Evolutionary conservation across 73 alveolate species (phyloP).

Genomic region (Stentor coeruleus): DNA sequence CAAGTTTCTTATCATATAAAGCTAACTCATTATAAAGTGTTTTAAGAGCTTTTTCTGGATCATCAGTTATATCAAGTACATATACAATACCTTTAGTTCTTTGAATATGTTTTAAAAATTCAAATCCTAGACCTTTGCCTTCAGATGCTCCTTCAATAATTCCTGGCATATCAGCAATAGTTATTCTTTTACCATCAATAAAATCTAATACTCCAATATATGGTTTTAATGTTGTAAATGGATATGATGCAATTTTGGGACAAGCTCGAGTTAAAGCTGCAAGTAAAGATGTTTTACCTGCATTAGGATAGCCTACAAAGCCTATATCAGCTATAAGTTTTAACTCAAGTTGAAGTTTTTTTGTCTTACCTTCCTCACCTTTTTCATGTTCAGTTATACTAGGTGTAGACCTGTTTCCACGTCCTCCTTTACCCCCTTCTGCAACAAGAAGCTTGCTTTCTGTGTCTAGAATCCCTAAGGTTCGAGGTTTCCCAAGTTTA

Average conservation of each 20-base stretch:
- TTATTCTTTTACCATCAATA: conserved; percentile 66
- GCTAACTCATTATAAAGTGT: conserved; percentile 46
- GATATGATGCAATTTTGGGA: conserved; percentile 96
- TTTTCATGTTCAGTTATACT: conserved; percentile 39
- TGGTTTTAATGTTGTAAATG: conserved; percentile 96
- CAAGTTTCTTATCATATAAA: conserved; percentile 33
- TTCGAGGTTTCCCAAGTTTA: conserved; percentile 31
- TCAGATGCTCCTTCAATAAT: conserved; percentile 86
- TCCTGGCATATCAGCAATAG: conserved; percentile 94
- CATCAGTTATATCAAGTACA: conserved; percentile 36
- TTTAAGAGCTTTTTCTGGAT: conserved; percentile 31
- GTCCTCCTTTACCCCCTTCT: conserved; percentile 77
- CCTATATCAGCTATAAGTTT: conserved; percentile 93
- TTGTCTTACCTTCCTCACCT: conserved; percentile 45
- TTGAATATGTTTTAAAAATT: conserved; percentile 88
- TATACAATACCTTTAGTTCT: conserved; percentile 65
- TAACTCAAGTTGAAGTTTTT: conserved; percentile 62
- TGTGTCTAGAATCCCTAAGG: conserved; percentile 53
- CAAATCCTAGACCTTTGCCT: conserved; percentile 90
- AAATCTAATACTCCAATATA: conserved; percentile 65
- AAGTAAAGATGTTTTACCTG: conserved; percentile 91
- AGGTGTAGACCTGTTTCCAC: conserved; percentile 40
- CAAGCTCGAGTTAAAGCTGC: conserved; percentile 71
- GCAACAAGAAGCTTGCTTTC: conserved; percentile 52
- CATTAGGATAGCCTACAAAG: conserved; percentile 95